These are phyloP conservation scores for Puccinia horiana DNA, from an alignment of 1,284 basidiomycete genomes.

Conservation along the genomic window DNA sequence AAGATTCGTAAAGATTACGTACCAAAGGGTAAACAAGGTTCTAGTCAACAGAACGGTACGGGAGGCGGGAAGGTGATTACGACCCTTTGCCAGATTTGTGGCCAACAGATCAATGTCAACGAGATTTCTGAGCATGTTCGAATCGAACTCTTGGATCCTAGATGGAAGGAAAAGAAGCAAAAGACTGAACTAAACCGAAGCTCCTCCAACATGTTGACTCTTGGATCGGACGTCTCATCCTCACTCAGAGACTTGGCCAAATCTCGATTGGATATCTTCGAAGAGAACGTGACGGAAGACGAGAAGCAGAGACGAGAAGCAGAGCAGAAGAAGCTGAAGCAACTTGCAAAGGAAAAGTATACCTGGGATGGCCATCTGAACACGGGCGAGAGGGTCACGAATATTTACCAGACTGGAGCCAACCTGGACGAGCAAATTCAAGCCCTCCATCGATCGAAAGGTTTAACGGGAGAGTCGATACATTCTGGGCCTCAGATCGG, in stretches of 20 bases:
- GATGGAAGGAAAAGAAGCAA: constrained; percentile 93
- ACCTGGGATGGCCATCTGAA: constrained; percentile 95
- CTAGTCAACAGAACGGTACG: constrained; percentile 47
- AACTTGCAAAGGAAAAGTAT: constrained; percentile 83
- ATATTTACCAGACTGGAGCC: constrained; percentile 84
- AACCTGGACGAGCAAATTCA: constrained; percentile 94
- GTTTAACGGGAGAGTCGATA: constrained; percentile 63
- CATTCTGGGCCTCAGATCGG: constrained; percentile 75
- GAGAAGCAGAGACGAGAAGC: constrained; percentile 80
- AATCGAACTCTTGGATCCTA: constrained; percentile 94
- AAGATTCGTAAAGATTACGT: constrained; percentile 97
- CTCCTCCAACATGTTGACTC: constrained; percentile 72
- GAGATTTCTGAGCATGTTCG: constrained; percentile 97
- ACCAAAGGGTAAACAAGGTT: constrained; percentile 65
- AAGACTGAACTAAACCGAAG: constrained; percentile 80
- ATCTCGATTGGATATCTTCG: constrained; percentile 91
- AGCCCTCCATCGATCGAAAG: constrained; percentile 84
- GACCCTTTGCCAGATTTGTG: constrained; percentile 88
- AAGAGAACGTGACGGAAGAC: constrained; percentile 71
- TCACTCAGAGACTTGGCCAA: constrained; percentile 86
- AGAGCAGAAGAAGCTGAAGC: constrained; percentile 74
- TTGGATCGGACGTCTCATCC: constrained; percentile 80
- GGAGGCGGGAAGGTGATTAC: constrained; percentile 65
- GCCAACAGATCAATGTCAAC: constrained; percentile 87
- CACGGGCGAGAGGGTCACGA: constrained; percentile 79